Base-by-base conservation (phyloP, 345 rosid species). In the Lumnitzera littorea region DNA sequence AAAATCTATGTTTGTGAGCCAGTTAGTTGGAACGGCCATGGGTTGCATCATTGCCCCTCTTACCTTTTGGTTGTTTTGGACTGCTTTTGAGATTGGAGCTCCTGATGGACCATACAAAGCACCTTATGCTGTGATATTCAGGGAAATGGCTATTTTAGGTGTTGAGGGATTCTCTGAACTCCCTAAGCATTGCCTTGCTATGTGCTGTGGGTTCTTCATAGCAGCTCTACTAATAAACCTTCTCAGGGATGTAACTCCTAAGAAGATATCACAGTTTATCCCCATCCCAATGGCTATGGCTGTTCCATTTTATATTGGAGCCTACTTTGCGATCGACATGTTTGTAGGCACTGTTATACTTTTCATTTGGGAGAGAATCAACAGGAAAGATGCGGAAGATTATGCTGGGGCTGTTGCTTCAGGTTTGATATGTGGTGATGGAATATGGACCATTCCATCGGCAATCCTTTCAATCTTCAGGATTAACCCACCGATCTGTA, bases 281-380 rank as follows among this genome's bases (percentile, higher is more conserved):
- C 96, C 96, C 2, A 78, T 91, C 48, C 98, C 96, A 11, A 91
- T 82, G 95, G 96, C 91, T 2, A 85, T 91, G 95, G 95, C 98
- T 47, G 80, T 83, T 57, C 96, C 95, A 5, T 89, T 91, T 72
- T 86, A 91, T 66, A 86, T 85, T 25, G 91, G 96, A 67, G 96
- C 96, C 49, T 91, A 85, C 78, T 91, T 91, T n/a, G 92, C 95
- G 0, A 68, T 89, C 5, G 96, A 89, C 78, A 89, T 89, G 88
- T 89, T 89, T 61, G 89, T 82, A 5, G 96, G 96, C 48, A 82
- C 96, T 0, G 77, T 89, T 68, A 80, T 91, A 63, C 65, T 89
- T 70, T 91, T 16, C 25, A 58, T 86, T 24, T 91, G 96, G 98
- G 95, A 91, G 67, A 65, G 72, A 53, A 68, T 85, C 11, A 83